A percentile compares a stretch with the other conserved stretches of the same genome.
phyloP scores from a whole-genome alignment of 2,329 filamentous ascomycete genomes.

The Fusarium sororula region DNA sequence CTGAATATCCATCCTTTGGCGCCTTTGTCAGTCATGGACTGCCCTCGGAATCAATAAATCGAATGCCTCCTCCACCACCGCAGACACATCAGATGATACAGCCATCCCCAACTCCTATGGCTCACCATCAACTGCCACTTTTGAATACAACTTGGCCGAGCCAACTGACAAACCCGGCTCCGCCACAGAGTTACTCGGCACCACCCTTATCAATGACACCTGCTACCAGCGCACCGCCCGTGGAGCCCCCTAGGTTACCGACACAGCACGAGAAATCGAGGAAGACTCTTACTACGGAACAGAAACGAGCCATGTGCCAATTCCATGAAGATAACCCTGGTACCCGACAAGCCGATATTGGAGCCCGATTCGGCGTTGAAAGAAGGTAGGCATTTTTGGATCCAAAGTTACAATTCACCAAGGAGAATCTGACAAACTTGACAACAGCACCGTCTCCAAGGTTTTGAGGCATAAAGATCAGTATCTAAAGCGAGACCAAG shows the following conservation, averaged over 20 bases:
- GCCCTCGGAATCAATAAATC: conserved; percentile 59
- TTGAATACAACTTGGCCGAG: conserved; percentile 83
- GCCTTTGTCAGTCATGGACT: conserved; percentile 64
- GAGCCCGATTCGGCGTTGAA: conserved; percentile 93
- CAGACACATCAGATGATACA: conserved; percentile 47
- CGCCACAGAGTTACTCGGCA: conserved; percentile 63
- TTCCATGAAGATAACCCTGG: conserved; percentile 91
- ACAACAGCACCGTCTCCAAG: conserved; percentile 92
- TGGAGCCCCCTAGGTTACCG: conserved; percentile 42
- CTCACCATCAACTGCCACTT: conserved; percentile 70
- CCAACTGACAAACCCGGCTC: conserved; percentile 77
- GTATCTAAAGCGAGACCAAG: conserved; percentile 85
- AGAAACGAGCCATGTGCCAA: conserved; percentile 91
- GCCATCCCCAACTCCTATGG: conserved; percentile 53
- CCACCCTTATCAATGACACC: conserved; percentile 68
- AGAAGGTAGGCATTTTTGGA: conserved; percentile 75
- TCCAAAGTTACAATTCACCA: background rate
- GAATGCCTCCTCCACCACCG: conserved; percentile 66
- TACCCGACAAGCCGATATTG: conserved; percentile 96
- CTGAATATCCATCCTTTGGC: conserved; percentile 70
- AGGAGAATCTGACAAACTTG: conserved; percentile 42
- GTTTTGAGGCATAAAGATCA: conserved; percentile 94
- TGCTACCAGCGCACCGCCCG: conserved; percentile 60
- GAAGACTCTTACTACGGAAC: conserved; percentile 89
- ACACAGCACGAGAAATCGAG: conserved; percentile 70